phyloP scores from a whole-genome alignment of 2,329 filamentous ascomycete species.

The Sordariomycetes sp. region DNA sequence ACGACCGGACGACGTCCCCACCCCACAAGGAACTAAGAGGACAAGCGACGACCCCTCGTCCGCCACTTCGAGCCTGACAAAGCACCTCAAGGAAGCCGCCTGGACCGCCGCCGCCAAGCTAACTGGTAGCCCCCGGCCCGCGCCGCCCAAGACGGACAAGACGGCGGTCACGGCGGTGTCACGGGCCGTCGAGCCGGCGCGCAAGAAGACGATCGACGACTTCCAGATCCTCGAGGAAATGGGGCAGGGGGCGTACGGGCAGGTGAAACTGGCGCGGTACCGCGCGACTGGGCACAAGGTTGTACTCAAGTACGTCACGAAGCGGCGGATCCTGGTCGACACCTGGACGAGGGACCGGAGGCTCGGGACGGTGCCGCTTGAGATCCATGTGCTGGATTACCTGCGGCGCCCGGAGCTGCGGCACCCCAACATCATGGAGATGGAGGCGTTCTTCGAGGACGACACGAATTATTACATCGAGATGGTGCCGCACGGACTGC shows the following conservation, averaged over 20 bases:
- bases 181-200: constrained; percentile 20
- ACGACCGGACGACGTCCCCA: not conserved
- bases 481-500: constrained; percentile 88
- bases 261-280: constrained; percentile 87
- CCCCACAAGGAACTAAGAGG: not conserved
- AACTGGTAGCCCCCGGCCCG: constrained; percentile 23
- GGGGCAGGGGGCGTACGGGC: constrained; percentile 95
- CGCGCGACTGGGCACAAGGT: constrained; percentile 72
- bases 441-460: constrained; percentile 65
- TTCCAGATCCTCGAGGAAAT: constrained; percentile 94
- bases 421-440: constrained; percentile 59
- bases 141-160: constrained; percentile 18
- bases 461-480: constrained; percentile 96
- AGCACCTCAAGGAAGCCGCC: constrained; percentile 43
- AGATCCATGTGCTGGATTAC: constrained; percentile 95
- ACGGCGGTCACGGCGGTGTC: constrained; percentile 14
- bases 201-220: constrained; percentile 78
- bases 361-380: constrained; percentile 85
- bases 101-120: constrained; percentile 40
- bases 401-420: constrained; percentile 59
- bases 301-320: constrained; percentile 96
- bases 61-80: constrained; percentile 34
- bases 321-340: constrained; percentile 89
- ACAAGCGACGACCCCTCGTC: constrained; percentile 13
- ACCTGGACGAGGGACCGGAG: constrained; percentile 94